Base-by-base conservation (phyloP, 1,139 yeast genomes). In the Blastobotrys aristatus region DNA sequence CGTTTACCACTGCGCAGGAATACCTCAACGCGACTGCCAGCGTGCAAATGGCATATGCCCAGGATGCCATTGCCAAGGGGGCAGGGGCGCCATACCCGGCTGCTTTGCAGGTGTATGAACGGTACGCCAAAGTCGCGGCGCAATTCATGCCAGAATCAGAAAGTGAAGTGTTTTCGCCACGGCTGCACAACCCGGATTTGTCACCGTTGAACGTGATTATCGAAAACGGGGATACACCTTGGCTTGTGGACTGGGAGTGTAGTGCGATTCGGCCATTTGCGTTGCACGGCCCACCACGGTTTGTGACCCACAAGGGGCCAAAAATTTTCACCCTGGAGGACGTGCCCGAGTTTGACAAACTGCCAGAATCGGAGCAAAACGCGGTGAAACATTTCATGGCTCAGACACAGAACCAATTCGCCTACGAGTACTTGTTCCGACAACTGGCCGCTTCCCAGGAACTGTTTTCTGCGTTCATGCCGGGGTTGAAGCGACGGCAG, bases 331-430 rank as follows among this genome's bases (percentile, higher is more conserved):
- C 84, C 60, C 76, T 78, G 51, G 80, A 83, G 52, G 96, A 89
- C 53, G 75, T 88, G 51, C 88, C 85, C 38, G 82, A 79, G 44
- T 89, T 72, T 64, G 79, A 78, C 7, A 71, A 75, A 51, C 69
- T 89, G 67, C 78, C 79, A 45, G 94, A 83, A 30, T 69, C 77
- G 38, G 95, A 87, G 56, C 79, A 84, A 67, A 82, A 79, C 56
- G 90, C 89, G 62, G 86, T 85, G 59, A 82, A 82, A 60, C 89
- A 84, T 67, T 86, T 89, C 82, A 82, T 84, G 63, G 82, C 81
- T 57, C 82, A 90, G 66, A 89, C 97, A 6, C 83, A 96, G 73
- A 88, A 89, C 64, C 96, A 90, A 68, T 82, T 85, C 57, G 69
- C 85, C 49, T 92, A 95, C 90, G 97, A 90, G 67, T 68, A 76